Conservation (phyloP, 768 basidiomycete species). For the Suillus tomentosus region DNA sequence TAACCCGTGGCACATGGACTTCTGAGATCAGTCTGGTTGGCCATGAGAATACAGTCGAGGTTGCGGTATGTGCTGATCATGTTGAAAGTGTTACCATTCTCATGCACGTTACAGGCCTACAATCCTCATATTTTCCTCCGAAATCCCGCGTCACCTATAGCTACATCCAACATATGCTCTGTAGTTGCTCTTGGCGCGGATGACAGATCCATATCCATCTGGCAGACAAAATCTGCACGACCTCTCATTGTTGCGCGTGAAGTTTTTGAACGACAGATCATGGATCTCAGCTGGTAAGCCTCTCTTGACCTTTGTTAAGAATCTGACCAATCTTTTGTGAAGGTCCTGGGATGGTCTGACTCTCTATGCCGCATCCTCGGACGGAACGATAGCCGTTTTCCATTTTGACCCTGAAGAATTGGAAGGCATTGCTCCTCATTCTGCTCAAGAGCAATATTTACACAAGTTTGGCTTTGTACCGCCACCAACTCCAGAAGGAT, state of each 20-base stretch:
- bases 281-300: conserved; percentile 92
- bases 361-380: conserved; percentile 93
- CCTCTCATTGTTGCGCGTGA: conserved; percentile 93
- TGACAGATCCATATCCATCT: conserved; percentile 91
- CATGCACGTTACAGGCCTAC: conserved; percentile 61
- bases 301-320: neutral
- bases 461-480: conserved; percentile 76
- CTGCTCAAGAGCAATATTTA: conserved; percentile 77
- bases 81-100: conserved; percentile 6
- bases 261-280: conserved; percentile 90
- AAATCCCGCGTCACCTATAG: conserved; percentile 63
- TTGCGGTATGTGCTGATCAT: conserved; percentile 62
- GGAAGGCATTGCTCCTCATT: conserved; percentile 75
- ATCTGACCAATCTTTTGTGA: conserved; percentile 14
- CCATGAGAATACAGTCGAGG: conserved; percentile 96
- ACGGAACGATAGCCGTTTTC: conserved; percentile 91
- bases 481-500: conserved; percentile 70
- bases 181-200: conserved; percentile 94
- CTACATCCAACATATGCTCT: conserved; percentile 84
- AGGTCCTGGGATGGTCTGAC: conserved; percentile 94
- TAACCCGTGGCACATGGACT: conserved; percentile 86
- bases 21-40: conserved; percentile 94
- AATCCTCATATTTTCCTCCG: conserved; percentile 94
- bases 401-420: conserved; percentile 79
- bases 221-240: conserved; percentile 91